These are phyloP conservation scores for Metroxylon sagu DNA, from an alignment of 176 grass and related monocot species.

Conservation along the genomic window DNA sequence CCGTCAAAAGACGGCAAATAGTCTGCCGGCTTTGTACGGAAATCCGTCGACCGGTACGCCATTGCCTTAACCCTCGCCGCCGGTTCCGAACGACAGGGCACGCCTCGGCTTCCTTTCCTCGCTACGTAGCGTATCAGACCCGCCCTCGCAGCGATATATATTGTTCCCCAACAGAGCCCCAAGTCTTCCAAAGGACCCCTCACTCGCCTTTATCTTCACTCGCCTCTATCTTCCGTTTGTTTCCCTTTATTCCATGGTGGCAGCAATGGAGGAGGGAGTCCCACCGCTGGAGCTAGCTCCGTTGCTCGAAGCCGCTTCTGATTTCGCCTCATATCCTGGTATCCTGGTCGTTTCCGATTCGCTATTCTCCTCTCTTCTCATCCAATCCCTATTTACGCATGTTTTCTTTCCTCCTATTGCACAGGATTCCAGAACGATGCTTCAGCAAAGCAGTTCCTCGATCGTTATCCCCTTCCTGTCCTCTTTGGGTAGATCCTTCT, in stretches of 20 bases:
- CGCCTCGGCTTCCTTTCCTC: too few relatives aligned
- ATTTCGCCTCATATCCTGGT: constrained; percentile 79
- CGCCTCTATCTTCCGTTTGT: not conserved
- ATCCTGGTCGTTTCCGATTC: not conserved
- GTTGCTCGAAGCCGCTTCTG: constrained; percentile 48
- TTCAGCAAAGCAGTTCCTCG: constrained; percentile 59
- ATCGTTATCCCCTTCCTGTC: constrained; percentile 54
- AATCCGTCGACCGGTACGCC: too few relatives aligned
- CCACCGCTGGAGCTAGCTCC: constrained; percentile 30
- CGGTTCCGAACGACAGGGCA: too few relatives aligned
- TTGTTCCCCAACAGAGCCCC: too few relatives aligned
- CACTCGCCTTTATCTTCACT: not conserved
- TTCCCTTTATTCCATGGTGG: not conserved
- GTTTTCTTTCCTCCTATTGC: not conserved
- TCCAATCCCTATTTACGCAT: not conserved
- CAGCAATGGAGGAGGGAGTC: constrained; percentile 7
- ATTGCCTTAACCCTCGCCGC: too few relatives aligned
- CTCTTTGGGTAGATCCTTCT: constrained; percentile 42
- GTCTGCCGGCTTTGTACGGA: too few relatives aligned
- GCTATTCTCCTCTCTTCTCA: not conserved
- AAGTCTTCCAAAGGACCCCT: not conserved
- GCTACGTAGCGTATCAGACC: too few relatives aligned
- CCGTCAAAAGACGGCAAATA: too few relatives aligned
- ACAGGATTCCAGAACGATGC: constrained; percentile 65
- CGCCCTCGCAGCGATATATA: too few relatives aligned